Evolutionary conservation across 192 early-diverging fungal genomes (phyloP).

Genomic region (Mortierella claussenii): DNA sequence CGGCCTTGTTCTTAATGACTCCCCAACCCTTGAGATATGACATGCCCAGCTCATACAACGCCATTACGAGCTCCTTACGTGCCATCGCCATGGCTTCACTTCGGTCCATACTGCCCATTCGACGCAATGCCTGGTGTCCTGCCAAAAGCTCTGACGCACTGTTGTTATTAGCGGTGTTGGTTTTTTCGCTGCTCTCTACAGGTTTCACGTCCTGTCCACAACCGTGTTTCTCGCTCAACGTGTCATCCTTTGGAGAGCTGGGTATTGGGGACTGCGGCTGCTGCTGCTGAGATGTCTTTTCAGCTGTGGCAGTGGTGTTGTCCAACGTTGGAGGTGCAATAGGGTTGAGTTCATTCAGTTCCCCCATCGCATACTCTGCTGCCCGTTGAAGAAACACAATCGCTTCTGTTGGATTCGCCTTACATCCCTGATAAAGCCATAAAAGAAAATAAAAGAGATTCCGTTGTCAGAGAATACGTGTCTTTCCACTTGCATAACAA

Average conservation of each 20-base stretch:
- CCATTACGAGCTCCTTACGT: conserved; percentile 77
- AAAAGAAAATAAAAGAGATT: too few species aligned
- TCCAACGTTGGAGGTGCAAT: background rate
- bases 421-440: too few species aligned
- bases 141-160: conserved; percentile 13
- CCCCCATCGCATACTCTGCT: conserved; percentile 72
- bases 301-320: background rate
- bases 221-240: background rate
- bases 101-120: conserved; percentile 47
- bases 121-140: conserved; percentile 29
- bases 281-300: background rate
- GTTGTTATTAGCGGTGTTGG: background rate
- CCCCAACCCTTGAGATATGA: conserved; percentile 82
- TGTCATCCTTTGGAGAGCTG: background rate
- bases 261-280: background rate
- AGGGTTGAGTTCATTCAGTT: conserved; percentile 62
- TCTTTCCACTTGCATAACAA: background rate
- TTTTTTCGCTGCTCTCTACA: too few species aligned
- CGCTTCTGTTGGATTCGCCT: conserved; percentile 72
- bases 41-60: conserved; percentile 83
- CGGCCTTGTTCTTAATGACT: conserved; percentile 76
- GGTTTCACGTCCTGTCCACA: too few species aligned
- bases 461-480: background rate
- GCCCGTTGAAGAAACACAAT: conserved; percentile 80
- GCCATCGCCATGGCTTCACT: conserved; percentile 54